Conservation (phyloP, 345 rosid genomes). For the Rhodomyrtus tomentosa region DNA sequence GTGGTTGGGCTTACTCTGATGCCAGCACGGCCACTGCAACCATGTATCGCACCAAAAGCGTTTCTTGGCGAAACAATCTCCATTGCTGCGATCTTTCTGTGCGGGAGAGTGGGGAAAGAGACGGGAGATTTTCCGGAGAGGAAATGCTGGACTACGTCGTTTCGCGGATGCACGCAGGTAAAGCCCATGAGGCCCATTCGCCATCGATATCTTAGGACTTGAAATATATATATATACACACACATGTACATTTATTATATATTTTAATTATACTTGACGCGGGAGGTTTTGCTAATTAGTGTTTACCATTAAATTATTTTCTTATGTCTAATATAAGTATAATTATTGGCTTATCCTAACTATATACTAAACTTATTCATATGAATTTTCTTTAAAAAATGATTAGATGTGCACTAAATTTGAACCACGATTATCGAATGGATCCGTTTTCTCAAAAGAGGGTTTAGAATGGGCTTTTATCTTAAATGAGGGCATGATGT, state of each 20-base stretch:
- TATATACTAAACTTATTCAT: neutral
- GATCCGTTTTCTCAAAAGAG: neutral
- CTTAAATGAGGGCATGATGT: neutral
- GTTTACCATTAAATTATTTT: neutral
- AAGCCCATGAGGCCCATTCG: neutral
- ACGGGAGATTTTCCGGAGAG: neutral
- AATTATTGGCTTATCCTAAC: neutral
- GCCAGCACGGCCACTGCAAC: neutral
- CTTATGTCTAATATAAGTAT: neutral
- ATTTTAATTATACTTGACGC: no score
- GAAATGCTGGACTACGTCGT: neutral
- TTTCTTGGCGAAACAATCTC: neutral
- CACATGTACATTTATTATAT: no score
- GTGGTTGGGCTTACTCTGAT: neutral
- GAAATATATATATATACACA: no score
- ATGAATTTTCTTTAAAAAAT: neutral
- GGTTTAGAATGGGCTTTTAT: rapidly evolving
- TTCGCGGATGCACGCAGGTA: neutral
- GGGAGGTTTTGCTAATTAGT: no score
- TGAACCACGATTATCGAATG: rapidly evolving
- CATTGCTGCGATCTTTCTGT: neutral
- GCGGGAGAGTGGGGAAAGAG: neutral
- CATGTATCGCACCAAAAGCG: neutral
- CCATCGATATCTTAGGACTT: no score
- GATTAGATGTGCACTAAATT: neutral